Conservation (phyloP, 345 rosid genomes). For the Ceriops zippeliana region DNA sequence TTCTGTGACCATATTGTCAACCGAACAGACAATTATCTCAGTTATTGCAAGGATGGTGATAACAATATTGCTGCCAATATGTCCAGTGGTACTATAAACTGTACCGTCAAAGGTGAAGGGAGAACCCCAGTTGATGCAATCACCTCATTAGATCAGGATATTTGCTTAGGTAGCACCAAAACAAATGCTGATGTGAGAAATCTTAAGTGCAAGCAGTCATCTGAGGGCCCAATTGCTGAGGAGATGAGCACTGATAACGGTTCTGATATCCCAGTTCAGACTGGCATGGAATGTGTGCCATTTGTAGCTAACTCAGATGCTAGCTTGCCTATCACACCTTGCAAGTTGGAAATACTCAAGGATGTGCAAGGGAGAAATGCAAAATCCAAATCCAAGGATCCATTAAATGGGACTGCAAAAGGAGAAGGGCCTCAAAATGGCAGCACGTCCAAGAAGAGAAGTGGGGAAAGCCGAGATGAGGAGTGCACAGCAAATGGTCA, state of each 20-base stretch:
- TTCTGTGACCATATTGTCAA: slow-evolving; percentile 40
- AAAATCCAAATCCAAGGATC: slow-evolving; percentile 38
- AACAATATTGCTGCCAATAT: slow-evolving; percentile 34
- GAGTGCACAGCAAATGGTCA: slow-evolving; percentile 26
- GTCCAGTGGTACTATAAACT: slow-evolving; percentile 27
- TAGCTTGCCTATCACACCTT: slow-evolving; percentile 72
- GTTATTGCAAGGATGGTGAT: slow-evolving; percentile 36
- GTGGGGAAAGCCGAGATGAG: slow-evolving; percentile 37
- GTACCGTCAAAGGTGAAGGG: slow-evolving; percentile 28
- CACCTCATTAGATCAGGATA: slow-evolving; percentile 24
- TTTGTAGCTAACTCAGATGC: slow-evolving; percentile 40
- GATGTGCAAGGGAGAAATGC: slow-evolving; percentile 45
- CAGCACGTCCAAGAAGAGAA: slow-evolving; percentile 54
- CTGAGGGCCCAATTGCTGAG: slow-evolving; percentile 30
- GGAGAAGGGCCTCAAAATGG: slow-evolving; percentile 54
- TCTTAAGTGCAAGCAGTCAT: slow-evolving; percentile 33
- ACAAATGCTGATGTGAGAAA: slow-evolving; percentile 27
- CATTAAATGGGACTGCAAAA: slow-evolving; percentile 32
- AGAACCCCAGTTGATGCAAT: slow-evolving; percentile 27
- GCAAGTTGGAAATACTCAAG: slow-evolving; percentile 57
- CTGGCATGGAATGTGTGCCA: slow-evolving; percentile 44
- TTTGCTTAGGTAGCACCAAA: slow-evolving; percentile 21
- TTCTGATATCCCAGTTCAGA: slow-evolving; percentile 35
- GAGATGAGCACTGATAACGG: slow-evolving; percentile 42
- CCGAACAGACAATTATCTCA: slow-evolving; percentile 42